These are phyloP conservation scores for Phalaenopsis equestris DNA, from an alignment of 106 monocot genomes.

Conservation along the genomic window DNA sequence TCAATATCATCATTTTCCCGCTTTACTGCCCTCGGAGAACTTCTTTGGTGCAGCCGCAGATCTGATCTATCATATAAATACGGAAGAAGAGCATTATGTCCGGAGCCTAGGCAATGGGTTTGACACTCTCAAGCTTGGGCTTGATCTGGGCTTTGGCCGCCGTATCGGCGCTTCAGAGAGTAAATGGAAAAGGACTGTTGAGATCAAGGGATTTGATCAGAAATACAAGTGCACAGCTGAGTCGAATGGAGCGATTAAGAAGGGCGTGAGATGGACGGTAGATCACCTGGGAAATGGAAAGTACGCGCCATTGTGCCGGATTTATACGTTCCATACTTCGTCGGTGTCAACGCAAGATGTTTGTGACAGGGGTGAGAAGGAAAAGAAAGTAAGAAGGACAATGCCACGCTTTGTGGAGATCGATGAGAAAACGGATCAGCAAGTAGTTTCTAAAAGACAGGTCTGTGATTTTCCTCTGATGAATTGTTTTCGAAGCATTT, in stretches of 20 bases:
- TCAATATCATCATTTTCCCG: background rate
- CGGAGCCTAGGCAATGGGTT: slow-evolving; percentile 49
- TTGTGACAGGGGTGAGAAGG: slow-evolving; percentile 4
- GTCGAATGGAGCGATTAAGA: slow-evolving; percentile 39
- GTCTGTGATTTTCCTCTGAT: slow-evolving; percentile 9
- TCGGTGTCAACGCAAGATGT: background rate
- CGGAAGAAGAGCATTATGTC: background rate
- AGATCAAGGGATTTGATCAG: slow-evolving; percentile 17
- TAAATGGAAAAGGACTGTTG: background rate
- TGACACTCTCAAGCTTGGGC: slow-evolving; percentile 43
- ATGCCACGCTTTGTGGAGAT: slow-evolving; percentile 25
- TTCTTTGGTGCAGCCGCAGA: slow-evolving; percentile 14
- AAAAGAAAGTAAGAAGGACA: slow-evolving; percentile 13
- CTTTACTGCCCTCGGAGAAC: background rate
- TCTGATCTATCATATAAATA: slow-evolving; percentile 2
- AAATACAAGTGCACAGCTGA: slow-evolving; percentile 76
- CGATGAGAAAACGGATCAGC: slow-evolving; percentile 21
- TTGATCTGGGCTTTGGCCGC: slow-evolving; percentile 5
- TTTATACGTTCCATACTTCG: slow-evolving; percentile 19
- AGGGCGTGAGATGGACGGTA: slow-evolving; percentile 23
- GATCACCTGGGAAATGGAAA: slow-evolving; percentile 5
- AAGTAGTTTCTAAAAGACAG: slow-evolving; percentile 23
- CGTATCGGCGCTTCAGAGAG: background rate
- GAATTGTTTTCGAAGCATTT: too few species aligned
- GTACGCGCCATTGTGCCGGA: background rate